Percentiles rank a stretch among this genome's conserved stretches.
Conservation (phyloP, 2,329 filamentous ascomycete species). For the Cladosporium sp. region DNA sequence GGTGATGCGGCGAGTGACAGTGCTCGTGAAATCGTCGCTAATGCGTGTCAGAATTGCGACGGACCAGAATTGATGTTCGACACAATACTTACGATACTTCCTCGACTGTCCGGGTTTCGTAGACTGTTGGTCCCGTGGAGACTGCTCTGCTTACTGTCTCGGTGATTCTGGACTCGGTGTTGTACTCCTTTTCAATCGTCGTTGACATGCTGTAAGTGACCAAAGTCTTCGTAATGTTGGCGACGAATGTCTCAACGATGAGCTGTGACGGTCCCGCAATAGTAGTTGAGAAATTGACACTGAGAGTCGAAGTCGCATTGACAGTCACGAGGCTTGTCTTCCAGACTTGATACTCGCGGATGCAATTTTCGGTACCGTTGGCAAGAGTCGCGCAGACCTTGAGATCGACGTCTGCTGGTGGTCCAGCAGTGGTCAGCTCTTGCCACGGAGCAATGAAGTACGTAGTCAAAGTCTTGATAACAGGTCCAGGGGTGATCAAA, state of each 20-base stretch:
- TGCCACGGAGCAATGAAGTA: slow-evolving; percentile 45
- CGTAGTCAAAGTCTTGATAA: slow-evolving; percentile 37
- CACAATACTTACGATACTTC: slow-evolving; percentile 22
- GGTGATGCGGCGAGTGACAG: slow-evolving; percentile 14
- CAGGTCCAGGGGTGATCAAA: slow-evolving; percentile 36
- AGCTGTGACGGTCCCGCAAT: slow-evolving; percentile 32
- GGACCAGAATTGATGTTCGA: not conserved
- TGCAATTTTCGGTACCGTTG: slow-evolving; percentile 36
- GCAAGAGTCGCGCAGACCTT: slow-evolving; percentile 38
- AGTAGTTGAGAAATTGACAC: slow-evolving; percentile 38
- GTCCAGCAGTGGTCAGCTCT: slow-evolving; percentile 35
- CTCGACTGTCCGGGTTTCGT: slow-evolving; percentile 27
- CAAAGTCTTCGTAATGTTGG: slow-evolving; percentile 35
- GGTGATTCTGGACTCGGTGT: slow-evolving; percentile 33
- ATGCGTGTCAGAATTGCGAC: not conserved
- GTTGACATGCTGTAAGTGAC: slow-evolving; percentile 39
- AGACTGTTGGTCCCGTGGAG: slow-evolving; percentile 26
- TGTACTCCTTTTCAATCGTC: slow-evolving; percentile 34
- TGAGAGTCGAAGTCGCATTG: slow-evolving; percentile 32
- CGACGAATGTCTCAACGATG: slow-evolving; percentile 38
- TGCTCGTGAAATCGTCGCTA: slow-evolving; percentile 16
- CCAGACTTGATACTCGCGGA: slow-evolving; percentile 41
- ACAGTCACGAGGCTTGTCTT: slow-evolving; percentile 36
- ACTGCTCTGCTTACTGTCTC: slow-evolving; percentile 14
- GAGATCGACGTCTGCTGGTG: slow-evolving; percentile 37